Evolutionary conservation across 2,329 filamentous ascomycete species (phyloP).

Genomic region (Endothia cerciana): DNA sequence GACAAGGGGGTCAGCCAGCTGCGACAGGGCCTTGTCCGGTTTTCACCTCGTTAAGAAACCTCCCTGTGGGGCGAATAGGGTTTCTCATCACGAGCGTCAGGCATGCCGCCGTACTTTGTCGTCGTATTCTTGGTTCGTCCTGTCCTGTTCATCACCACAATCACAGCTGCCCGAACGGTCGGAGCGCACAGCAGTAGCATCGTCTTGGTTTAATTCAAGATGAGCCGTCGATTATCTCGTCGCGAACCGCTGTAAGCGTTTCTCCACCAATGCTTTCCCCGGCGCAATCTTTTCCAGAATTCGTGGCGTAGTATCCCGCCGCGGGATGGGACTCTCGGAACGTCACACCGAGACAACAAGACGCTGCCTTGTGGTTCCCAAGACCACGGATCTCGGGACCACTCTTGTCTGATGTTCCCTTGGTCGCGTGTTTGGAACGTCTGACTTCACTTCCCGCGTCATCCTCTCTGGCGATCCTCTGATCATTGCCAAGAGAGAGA

Average conservation of each 20-base stretch:
- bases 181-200: constrained; percentile 17
- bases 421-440: background rate
- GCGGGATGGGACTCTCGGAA: constrained; percentile 11
- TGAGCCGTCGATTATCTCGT: background rate
- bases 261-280: constrained; percentile 26
- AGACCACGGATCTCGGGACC: constrained; percentile 3
- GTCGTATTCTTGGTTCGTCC: background rate
- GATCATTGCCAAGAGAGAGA: background rate
- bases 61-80: background rate
- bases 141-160: background rate
- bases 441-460: background rate
- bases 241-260: background rate
- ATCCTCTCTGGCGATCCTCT: background rate
- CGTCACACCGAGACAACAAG: constrained; percentile 20
- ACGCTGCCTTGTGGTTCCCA: constrained; percentile 16
- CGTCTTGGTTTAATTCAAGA: background rate
- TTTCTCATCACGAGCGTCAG: background rate
- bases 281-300: constrained; percentile 3
- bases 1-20: constrained; percentile 18
- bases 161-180: background rate
- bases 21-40: constrained; percentile 4
- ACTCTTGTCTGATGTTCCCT: background rate
- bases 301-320: constrained; percentile 18
- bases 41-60: background rate
- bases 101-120: background rate